Conservation (phyloP, 495 filamentous ascomycete genomes). For the Aspergillus conjunctus region DNA sequence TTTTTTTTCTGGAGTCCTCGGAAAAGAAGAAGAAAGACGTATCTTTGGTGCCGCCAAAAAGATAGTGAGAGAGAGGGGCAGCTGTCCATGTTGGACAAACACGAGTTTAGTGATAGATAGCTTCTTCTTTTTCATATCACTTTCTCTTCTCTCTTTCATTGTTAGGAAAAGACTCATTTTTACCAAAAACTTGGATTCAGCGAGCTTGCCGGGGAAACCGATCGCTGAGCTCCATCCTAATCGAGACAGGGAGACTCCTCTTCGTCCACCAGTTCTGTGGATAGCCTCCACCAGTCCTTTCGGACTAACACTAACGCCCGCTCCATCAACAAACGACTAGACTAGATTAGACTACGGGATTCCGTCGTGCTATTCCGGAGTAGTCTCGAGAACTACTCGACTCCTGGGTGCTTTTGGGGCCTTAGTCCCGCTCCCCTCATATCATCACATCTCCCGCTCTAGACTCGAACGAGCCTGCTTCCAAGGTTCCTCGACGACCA, state of each 20-base stretch:
- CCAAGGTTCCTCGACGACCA: slow-evolving; percentile 23
- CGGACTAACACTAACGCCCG: background rate
- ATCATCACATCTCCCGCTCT: slow-evolving; percentile 19
- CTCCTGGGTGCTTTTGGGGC: background rate
- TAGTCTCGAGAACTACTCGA: slow-evolving; percentile 17
- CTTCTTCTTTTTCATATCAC: background rate
- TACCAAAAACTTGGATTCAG: background rate
- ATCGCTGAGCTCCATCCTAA: slow-evolving; percentile 17
- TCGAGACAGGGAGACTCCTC: slow-evolving; percentile 14
- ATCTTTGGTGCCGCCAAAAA: background rate
- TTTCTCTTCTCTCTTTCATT: background rate
- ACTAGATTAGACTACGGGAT: slow-evolving; percentile 1
- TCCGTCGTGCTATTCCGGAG: slow-evolving; percentile 10
- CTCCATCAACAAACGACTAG: background rate
- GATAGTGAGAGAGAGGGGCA: slow-evolving; percentile 2
- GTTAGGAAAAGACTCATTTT: slow-evolving; percentile 1
- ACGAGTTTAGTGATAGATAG: slow-evolving; percentile 4
- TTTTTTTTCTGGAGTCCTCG: background rate
- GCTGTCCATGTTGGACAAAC: slow-evolving; percentile 8
- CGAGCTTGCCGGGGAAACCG: slow-evolving; percentile 4
- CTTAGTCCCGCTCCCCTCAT: slow-evolving; percentile 14
- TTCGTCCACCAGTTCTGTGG: slow-evolving; percentile 18
- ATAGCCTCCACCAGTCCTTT: slow-evolving; percentile 10
- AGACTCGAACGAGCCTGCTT: slow-evolving; percentile 1
- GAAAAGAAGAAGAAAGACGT: background rate